Percentiles rank a stretch among this genome's conserved stretches.
phyloP scores from a whole-genome alignment of 805 yeast species.

The Yarrowia keelungensis region DNA sequence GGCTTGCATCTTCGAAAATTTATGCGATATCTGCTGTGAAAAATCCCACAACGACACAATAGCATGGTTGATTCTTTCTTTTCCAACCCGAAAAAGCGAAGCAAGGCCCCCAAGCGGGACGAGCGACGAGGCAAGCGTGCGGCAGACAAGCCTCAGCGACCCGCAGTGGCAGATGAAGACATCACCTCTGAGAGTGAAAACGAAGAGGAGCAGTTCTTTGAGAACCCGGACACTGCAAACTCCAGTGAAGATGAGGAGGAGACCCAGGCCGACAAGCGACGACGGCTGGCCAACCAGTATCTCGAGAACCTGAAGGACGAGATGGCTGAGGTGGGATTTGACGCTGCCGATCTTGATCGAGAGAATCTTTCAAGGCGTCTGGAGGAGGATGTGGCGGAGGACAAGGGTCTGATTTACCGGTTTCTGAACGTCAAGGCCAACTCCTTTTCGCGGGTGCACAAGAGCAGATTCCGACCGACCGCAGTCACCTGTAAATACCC shows the following conservation, averaged over 20 bases:
- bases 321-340: conserved; percentile 60
- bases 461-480: conserved; percentile 43
- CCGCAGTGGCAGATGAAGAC: conserved; percentile 43
- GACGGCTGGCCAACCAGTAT: conserved; percentile 93
- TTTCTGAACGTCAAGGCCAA: conserved; percentile 49
- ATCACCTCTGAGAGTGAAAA: conserved; percentile 42
- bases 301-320: conserved; percentile 76
- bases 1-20: conserved; percentile 21
- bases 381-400: conserved; percentile 87
- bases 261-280: conserved; percentile 89
- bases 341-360: conserved; percentile 88
- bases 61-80: conserved; percentile 46
- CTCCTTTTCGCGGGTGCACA: conserved; percentile 39
- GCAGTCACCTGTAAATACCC: conserved; percentile 64
- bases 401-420: conserved; percentile 81
- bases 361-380: conserved; percentile 83
- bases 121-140: conserved; percentile 33
- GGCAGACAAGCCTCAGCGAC: conserved; percentile 10
- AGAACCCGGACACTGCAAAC: conserved; percentile 41
- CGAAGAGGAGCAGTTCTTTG: conserved; percentile 40
- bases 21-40: conserved; percentile 5
- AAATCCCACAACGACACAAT: conserved; percentile 28
- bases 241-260: conserved; percentile 81
- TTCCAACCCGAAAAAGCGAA: conserved; percentile 47
- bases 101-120: conserved; percentile 40